Base-by-base conservation (phyloP, 306 rosid species). In the Acacia crassicarpa region DNA sequence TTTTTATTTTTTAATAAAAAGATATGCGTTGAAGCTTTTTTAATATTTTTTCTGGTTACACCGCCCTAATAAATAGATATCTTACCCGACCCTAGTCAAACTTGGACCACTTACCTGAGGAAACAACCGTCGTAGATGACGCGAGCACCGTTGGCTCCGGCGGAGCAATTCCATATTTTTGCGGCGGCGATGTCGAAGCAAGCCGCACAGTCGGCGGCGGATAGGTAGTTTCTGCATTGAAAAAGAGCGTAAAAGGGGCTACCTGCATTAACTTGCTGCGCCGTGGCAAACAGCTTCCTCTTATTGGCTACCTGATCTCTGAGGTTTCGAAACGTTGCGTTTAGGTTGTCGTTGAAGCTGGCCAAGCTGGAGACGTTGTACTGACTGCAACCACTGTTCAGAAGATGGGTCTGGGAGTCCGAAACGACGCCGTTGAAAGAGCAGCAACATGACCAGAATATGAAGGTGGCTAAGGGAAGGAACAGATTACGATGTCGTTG, bases 51-150 rank as follows among this genome's bases (percentile, higher is more conserved):
- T n/a, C n/a, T n/a, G n/a, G n/a, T n/a, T n/a, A 27, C 27, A 27
- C 27, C 27, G 27, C 27, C 27, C 27, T 27, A 27, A 27, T 27
- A 27, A 27, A 27, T 27, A 27, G 27, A 27, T 27, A 62, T 25
- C 67, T 62, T 5, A 62, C 27, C 40, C 5, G 1, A 12, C 3
- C 19, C 9, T n/a, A n/a, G n/a, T n/a, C 41, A 63, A 63, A 63
- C 69, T 27, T 27, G 15, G 19, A 58, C 5, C 0, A 0, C 65
- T 25, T 0, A 92, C 94, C 97, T 87, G 76, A 92, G 90, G 81
- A 92, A 86, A 90, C 97, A 92, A 25, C 94, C 97, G 13, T 92
- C 94, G 33, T 89, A 92, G 73, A 92, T 82, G 84, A 84, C 91
- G 2, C 97, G 97, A 15, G 88, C 97, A 40, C 97, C 97, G 75